Evolutionary conservation across 2,329 filamentous ascomycete species (phyloP).

Genomic region (Fusarium sp.): DNA sequence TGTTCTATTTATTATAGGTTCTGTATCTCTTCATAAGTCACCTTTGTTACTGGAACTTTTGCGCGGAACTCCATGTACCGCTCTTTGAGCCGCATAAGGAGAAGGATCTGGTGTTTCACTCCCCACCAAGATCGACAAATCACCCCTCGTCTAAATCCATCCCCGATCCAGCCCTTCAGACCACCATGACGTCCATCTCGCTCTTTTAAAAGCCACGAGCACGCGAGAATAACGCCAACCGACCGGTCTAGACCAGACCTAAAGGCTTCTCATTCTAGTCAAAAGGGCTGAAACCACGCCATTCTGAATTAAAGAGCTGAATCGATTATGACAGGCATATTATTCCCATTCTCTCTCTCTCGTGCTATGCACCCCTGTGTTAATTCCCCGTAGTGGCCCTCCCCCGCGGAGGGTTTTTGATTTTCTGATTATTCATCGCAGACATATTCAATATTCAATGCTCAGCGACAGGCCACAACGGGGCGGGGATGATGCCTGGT

Average conservation of each 20-base stretch:
- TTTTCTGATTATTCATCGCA: conserved; percentile 50
- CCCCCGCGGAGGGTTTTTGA: conserved; percentile 21
- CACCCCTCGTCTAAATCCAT: conserved; percentile 19
- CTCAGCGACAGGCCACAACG: conserved; percentile 27
- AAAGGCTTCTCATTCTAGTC: not conserved
- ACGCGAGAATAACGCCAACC: conserved; percentile 16
- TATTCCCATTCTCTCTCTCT: not conserved
- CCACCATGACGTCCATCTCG: conserved; percentile 34
- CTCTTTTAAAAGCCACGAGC: not conserved
- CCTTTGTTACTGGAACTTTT: not conserved
- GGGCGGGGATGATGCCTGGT: conserved; percentile 20
- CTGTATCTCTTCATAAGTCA: no score
- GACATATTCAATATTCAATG: conserved; percentile 50
- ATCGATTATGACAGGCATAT: not conserved
- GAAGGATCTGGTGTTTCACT: conserved; percentile 15
- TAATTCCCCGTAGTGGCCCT: conserved; percentile 20
- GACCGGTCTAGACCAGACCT: conserved; percentile 26
- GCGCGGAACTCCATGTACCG: not conserved
- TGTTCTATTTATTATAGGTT: no score
- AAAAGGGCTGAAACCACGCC: conserved; percentile 23
- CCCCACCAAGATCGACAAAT: conserved; percentile 19
- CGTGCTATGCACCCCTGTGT: not conserved
- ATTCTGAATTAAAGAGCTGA: conserved; percentile 10
- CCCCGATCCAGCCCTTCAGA: conserved; percentile 8
- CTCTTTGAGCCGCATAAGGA: conserved; percentile 19